Conservation (phyloP, 768 basidiomycete genomes). For the Auriculariales sp. region DNA sequence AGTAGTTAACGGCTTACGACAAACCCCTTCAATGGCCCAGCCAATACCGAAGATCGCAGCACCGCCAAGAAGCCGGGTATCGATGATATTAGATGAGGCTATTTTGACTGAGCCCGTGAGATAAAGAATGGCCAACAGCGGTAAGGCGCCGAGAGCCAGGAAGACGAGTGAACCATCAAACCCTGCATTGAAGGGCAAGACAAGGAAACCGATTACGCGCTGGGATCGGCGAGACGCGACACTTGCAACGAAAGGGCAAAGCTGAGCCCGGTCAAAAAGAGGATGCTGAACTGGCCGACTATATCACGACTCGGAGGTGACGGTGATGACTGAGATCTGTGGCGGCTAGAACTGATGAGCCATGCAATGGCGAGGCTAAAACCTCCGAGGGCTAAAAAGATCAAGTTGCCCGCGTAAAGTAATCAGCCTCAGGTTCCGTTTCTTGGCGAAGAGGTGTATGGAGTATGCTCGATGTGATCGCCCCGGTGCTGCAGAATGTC, state of each 20-base stretch:
- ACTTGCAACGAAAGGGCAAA: constrained; percentile 42
- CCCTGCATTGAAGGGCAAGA: constrained; percentile 30
- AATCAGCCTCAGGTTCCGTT: too few species aligned
- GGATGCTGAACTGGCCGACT: too few species aligned
- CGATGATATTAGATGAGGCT: constrained; percentile 25
- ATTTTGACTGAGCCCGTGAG: constrained; percentile 25
- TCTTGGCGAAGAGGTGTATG: constrained; percentile 19
- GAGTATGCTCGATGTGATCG: constrained; percentile 26
- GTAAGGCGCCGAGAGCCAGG: constrained; percentile 38
- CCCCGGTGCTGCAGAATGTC: constrained; percentile 36
- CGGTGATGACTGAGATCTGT: too few species aligned
- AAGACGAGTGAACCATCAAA: constrained; percentile 45
- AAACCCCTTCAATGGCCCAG: constrained; percentile 46
- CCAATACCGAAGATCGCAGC: constrained; percentile 45
- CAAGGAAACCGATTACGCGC: constrained; percentile 37
- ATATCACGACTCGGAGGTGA: too few species aligned
- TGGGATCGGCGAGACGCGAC: constrained; percentile 36
- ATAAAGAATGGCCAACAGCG: constrained; percentile 30
- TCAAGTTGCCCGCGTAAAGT: too few species aligned
- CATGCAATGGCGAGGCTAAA: too few species aligned
- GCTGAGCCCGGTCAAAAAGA: constrained; percentile 27
- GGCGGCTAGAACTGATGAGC: too few species aligned
- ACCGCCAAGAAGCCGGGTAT: constrained; percentile 32
- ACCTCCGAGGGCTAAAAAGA: too few species aligned
- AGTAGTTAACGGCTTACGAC: constrained; percentile 36